These are phyloP conservation scores for Primulina huaijiensis DNA, from an alignment of 257 asterid genomes.

Conservation along the genomic window DNA sequence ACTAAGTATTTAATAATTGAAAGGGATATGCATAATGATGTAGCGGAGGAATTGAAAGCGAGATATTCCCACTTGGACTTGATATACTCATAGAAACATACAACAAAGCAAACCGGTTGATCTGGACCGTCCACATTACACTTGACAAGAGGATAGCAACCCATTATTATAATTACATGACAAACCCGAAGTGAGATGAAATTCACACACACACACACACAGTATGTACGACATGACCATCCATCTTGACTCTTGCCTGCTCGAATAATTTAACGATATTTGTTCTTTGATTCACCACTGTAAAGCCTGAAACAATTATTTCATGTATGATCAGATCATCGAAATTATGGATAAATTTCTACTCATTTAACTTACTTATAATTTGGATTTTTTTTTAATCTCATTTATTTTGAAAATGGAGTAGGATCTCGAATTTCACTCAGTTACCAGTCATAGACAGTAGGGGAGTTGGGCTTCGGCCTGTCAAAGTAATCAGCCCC, in stretches of 20 bases:
- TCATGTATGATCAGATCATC: too few relatives aligned
- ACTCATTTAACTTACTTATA: too few relatives aligned
- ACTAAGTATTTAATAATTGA: too few relatives aligned
- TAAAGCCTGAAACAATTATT: constrained; percentile 59
- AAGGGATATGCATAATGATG: too few relatives aligned
- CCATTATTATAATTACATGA: neutral
- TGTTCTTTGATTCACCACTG: constrained; percentile 80
- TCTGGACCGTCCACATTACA: neutral
- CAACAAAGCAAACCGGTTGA: neutral
- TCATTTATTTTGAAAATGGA: too few relatives aligned
- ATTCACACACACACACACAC: neutral
- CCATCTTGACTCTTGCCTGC: neutral
- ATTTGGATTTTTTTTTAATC: too few relatives aligned
- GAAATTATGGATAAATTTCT: too few relatives aligned
- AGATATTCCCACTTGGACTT: too few relatives aligned
- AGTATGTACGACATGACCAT: neutral
- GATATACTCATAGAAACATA: too few relatives aligned
- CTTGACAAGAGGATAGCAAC: too few relatives aligned
- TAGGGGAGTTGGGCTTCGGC: constrained; percentile 87
- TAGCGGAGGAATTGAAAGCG: too few relatives aligned
- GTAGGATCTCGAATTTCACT: too few relatives aligned
- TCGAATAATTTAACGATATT: constrained; percentile 45
- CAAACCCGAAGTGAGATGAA: neutral
- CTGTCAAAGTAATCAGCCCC: constrained; percentile 80
- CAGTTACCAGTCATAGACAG: constrained; percentile 88